Evolutionary conservation across 345 rosid genomes (phyloP), one percentile per base, ranked within the genome.

Genomic region (Camelina sativa): DNA sequence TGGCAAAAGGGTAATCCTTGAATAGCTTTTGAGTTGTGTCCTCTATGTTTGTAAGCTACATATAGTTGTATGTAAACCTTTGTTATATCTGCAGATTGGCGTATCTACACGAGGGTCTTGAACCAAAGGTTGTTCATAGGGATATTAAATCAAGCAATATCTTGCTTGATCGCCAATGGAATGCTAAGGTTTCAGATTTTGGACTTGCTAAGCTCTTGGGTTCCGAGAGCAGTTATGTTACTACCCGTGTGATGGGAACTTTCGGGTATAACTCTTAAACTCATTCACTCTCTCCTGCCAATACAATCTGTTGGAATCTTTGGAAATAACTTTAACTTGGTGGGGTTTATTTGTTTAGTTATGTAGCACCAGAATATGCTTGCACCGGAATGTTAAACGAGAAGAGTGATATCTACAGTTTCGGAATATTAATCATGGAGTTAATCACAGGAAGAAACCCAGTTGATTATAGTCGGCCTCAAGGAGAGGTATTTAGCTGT

Each of bases 221-320:
- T 50, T 84, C 97, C 0, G 96, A 89, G 57, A 80, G 75, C 67
- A 89, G 91, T 79, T 88, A 89, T 73, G 85, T 91, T 22, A 93
- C 98, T 30, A 93, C 98, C 11, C 91, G 96, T 48, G 98, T 93
- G 41, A 93, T 93, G 98, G 98, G 98, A 74, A 93, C 98, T 44
- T 93, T 93, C 25, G 98, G 98, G 98, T 93, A 72, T 1, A 43
- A 64, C 2, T 61, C 55, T 56, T 43, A 9, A 56, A 19, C 20
- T 12, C 30, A 55, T 34, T 48, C 5, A 30, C 40, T 55, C 37
- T 71, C 20, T 61, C 34, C 46, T 35, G 40, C 48, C 25, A 8
- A 62, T 43, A 19, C 53, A 41, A 8, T 17, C 34, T 41, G 61
- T 62, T 34, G 4, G n/a, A 35, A 22, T 57, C 2, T 37, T 40